phyloP scores from a whole-genome alignment of 73 alveolate species.

The Stentor coeruleus region DNA sequence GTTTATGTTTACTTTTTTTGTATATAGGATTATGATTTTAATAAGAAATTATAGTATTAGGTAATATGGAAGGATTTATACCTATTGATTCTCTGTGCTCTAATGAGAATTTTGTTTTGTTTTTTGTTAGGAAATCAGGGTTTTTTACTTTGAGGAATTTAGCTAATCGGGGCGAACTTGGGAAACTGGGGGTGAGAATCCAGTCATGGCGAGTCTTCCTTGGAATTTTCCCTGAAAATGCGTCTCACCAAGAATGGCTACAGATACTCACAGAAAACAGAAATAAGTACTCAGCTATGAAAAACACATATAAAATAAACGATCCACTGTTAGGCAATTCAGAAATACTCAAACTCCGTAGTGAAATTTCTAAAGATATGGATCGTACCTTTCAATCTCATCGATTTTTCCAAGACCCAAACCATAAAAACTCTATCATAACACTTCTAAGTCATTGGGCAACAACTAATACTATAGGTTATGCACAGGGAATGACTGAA shows the following conservation, averaged over 20 bases:
- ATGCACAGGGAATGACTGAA: background rate
- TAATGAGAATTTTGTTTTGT: too few relatives aligned
- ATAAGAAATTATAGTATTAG: too few relatives aligned
- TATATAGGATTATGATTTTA: too few relatives aligned
- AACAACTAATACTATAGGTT: background rate
- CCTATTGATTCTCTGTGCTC: too few relatives aligned
- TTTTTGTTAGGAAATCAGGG: background rate
- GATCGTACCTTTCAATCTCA: background rate
- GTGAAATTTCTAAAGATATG: background rate
- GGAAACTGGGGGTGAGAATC: background rate
- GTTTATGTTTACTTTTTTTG: too few relatives aligned
- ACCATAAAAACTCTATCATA: background rate
- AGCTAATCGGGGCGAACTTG: background rate
- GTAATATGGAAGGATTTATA: too few relatives aligned
- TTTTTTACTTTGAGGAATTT: background rate
- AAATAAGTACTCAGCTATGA: background rate
- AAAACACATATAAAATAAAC: background rate
- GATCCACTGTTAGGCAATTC: background rate
- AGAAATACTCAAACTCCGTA: background rate
- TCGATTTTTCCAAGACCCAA: background rate
- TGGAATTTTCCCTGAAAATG: background rate
- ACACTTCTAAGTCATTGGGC: background rate
- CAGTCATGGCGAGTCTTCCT: conserved; percentile 4
- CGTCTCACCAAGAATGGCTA: background rate
- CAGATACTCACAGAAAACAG: background rate